Base-by-base conservation (phyloP, 2,329 filamentous ascomycete species). In the Hypoxylon sp. region DNA sequence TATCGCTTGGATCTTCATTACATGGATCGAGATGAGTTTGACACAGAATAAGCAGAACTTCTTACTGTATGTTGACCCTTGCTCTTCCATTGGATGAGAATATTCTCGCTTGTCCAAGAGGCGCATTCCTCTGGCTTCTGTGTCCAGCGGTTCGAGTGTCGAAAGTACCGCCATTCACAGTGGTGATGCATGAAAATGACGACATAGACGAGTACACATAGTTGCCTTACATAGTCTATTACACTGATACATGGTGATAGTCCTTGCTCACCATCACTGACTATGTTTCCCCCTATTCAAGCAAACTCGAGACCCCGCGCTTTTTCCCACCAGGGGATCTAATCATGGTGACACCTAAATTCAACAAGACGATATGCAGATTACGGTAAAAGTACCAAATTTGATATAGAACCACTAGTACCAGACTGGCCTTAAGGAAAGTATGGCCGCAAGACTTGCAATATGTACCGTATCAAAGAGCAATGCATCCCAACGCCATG, bases 401-500 rank as follows among this genome's bases (percentile, higher is more conserved):
- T 53, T 44, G 35, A 56, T 57, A 62, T 52, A 56, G 32, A 59
- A 37, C 35, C 58, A 51, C 61, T 54, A 54, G 54, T 54, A 48
- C 48, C 51, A 62, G 64, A 44, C 32, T 44, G 46, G 46, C 59
- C 59, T 60, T 54, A 65, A 64, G 42, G 54, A 67, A 65, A 56
- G 56, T 54, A 59, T 67, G 67, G 50, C 67, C 53, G 67, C 46
- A 53, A 67, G 67, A 58, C 53, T 60, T 32, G 60, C 60, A 51
- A 62, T 67, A 67, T 71, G 53, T 71, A 67, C 66, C 63, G 6
- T 48, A 37, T 32, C 32, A 61, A 67, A 47, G 51, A 35, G 37
- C 51, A 65, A 69, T 65, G 62, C 56, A 63, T 46, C 66, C 54
- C 42, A 63, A 69, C 62, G 63, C 68, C 68, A 48, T 48, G 31